These are phyloP conservation scores for Rhizopus arrhizus DNA, from an alignment of 371 early-diverging fungal genomes.

Conservation along the genomic window DNA sequence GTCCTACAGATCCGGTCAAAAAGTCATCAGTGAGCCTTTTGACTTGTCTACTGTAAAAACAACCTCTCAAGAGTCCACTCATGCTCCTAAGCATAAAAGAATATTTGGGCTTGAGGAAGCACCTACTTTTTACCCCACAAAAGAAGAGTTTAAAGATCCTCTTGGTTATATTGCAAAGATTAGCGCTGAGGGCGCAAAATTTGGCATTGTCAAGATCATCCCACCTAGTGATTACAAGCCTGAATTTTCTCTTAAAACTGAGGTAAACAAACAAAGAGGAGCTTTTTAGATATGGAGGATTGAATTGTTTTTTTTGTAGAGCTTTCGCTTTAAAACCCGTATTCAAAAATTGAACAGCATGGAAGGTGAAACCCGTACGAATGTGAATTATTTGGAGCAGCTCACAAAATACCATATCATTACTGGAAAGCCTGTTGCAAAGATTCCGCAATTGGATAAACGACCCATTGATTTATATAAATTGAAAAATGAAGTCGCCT, in stretches of 20 bases:
- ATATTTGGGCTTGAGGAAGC: slow-evolving; percentile 74
- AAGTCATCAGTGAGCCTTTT: slow-evolving; percentile 8
- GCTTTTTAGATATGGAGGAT: neutral
- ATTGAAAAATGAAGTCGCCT: slow-evolving; percentile 82
- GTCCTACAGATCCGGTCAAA: neutral
- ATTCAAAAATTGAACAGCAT: slow-evolving; percentile 89
- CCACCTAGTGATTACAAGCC: slow-evolving; percentile 88
- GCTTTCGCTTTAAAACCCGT: slow-evolving; percentile 88
- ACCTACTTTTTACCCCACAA: slow-evolving; percentile 83
- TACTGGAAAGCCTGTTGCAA: slow-evolving; percentile 70
- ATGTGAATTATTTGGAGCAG: slow-evolving; percentile 90
- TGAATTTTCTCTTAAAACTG: slow-evolving; percentile 80
- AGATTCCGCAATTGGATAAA: slow-evolving; percentile 82
- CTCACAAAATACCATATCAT: slow-evolving; percentile 86
- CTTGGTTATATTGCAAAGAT: slow-evolving; percentile 84
- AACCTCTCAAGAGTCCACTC: neutral
- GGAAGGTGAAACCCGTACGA: slow-evolving; percentile 87
- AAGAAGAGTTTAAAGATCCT: slow-evolving; percentile 84
- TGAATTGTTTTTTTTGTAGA: slow-evolving; percentile 46
- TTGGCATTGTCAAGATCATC: slow-evolving; percentile 91
- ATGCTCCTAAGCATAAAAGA: slow-evolving; percentile 6
- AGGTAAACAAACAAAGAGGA: slow-evolving; percentile 53
- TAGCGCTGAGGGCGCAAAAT: slow-evolving; percentile 74
- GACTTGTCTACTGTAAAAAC: slow-evolving; percentile 21
- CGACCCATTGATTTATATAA: slow-evolving; percentile 85